Percentiles rank a stretch among this genome's conserved stretches.
These are phyloP conservation scores for Castanospermum australe DNA, from an alignment of 306 rosid genomes.

Conservation along the genomic window DNA sequence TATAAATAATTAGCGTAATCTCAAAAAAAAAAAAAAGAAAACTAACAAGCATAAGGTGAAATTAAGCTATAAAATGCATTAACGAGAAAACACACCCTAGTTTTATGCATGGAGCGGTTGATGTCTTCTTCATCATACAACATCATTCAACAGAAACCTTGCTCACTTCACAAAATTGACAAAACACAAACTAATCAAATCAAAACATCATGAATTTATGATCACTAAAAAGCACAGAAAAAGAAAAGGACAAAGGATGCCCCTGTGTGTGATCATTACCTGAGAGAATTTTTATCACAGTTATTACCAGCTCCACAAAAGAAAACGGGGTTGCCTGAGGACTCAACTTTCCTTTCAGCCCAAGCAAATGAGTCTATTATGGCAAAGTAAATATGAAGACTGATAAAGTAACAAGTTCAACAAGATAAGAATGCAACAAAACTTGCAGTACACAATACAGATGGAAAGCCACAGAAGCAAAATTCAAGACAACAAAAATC, in stretches of 20 bases:
- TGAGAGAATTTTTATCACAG: conserved; percentile 78
- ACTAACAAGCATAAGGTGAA: no score
- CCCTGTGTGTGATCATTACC: conserved; percentile 47
- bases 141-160: no score
- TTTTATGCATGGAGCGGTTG: no score
- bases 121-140: no score
- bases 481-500: neutral
- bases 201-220: conserved; percentile 17
- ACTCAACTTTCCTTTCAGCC: conserved; percentile 61
- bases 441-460: neutral
- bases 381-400: conserved; percentile 29
- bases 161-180: no score
- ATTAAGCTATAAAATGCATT: no score
- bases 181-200: conserved; percentile 24
- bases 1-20: no score
- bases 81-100: no score
- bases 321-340: conserved; percentile 42
- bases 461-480: neutral
- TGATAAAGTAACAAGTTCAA: conserved; percentile 20
- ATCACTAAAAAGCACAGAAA: neutral
- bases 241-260: conserved; percentile 8
- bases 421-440: conserved; percentile 18
- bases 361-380: conserved; percentile 84
- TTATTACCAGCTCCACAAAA: conserved; percentile 66
- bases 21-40: no score